A percentile compares a stretch with the other conserved stretches of the same genome.
Evolutionary conservation across 768 basidiomycete species (phyloP).

Genomic region (Mycena rebaudengoi): DNA sequence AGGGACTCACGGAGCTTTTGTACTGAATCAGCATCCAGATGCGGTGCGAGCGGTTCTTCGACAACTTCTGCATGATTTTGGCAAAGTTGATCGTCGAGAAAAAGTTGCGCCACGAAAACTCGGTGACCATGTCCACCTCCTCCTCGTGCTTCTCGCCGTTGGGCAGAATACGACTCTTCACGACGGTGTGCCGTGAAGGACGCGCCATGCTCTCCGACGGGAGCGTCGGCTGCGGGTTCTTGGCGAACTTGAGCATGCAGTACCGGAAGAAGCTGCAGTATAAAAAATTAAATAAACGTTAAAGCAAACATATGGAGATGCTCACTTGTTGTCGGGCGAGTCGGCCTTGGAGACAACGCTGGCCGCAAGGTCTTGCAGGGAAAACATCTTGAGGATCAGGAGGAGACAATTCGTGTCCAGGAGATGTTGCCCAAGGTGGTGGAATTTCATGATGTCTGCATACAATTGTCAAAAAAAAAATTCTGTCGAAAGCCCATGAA

Average conservation of each 20-base stretch:
- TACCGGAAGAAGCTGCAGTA: slow-evolving; percentile 91
- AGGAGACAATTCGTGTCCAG: slow-evolving; percentile 95
- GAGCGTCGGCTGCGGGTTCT: slow-evolving; percentile 62
- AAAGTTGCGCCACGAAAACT: slow-evolving; percentile 98
- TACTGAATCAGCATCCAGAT: slow-evolving; percentile 98
- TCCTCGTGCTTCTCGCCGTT: slow-evolving; percentile 83
- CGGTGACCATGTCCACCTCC: slow-evolving; percentile 90
- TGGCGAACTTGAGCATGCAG: slow-evolving; percentile 83
- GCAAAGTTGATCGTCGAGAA: slow-evolving; percentile 97
- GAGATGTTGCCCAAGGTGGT: slow-evolving; percentile 94
- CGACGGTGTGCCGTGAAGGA: slow-evolving; percentile 64
- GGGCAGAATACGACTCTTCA: slow-evolving; percentile 65
- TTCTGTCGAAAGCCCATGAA: background rate
- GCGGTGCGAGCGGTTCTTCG: slow-evolving; percentile 92
- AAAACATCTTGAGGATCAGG: slow-evolving; percentile 97
- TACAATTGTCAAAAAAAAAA: background rate
- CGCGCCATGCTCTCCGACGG: slow-evolving; percentile 75
- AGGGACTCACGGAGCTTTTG: slow-evolving; percentile 86
- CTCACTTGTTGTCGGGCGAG: slow-evolving; percentile 83
- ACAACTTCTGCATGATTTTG: slow-evolving; percentile 97
- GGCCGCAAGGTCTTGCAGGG: slow-evolving; percentile 88
- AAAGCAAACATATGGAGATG: background rate
- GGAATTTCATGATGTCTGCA: slow-evolving; percentile 97
- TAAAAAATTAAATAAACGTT: background rate
- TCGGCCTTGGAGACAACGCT: slow-evolving; percentile 91